These are phyloP conservation scores for Groenewaldozyma salmanticensis DNA, from an alignment of 805 yeast genomes.

Conservation along the genomic window DNA sequence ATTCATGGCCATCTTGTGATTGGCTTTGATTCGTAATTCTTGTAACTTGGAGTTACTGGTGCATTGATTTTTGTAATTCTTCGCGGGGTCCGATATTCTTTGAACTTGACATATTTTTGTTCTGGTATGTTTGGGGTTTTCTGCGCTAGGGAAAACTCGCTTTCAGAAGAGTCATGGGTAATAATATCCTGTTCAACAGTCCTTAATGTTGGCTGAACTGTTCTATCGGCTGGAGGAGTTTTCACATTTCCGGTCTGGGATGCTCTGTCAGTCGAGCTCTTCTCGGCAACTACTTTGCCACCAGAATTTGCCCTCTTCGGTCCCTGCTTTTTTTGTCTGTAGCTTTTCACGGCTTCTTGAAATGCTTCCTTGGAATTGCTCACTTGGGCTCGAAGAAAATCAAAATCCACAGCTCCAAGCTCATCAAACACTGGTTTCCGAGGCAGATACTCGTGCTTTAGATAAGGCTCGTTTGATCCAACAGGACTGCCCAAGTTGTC, in stretches of 20 bases:
- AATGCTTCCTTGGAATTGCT: constrained; percentile 4
- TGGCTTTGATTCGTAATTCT: constrained; percentile 1
- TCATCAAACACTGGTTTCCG: constrained; percentile 7
- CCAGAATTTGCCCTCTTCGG: too few relatives aligned
- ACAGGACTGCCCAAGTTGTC: constrained; percentile 11
- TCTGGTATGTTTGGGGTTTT: too few relatives aligned
- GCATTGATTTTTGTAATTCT: too few relatives aligned
- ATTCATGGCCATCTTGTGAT: neutral
- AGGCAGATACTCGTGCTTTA: constrained; percentile 5
- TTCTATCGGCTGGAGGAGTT: constrained; percentile 1
- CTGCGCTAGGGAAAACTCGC: too few relatives aligned
- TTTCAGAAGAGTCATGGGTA: too few relatives aligned
- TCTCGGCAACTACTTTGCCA: too few relatives aligned
- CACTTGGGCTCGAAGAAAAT: constrained; percentile 13
- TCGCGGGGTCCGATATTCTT: too few relatives aligned
- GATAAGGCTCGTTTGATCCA: neutral
- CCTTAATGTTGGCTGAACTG: too few relatives aligned
- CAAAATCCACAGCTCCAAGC: constrained; percentile 2
- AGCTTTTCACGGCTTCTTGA: neutral
- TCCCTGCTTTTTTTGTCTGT: neutral
- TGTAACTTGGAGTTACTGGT: too few relatives aligned
- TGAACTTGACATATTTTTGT: too few relatives aligned
- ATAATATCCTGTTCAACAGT: too few relatives aligned
- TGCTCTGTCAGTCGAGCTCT: too few relatives aligned
- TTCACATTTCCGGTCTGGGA: constrained; percentile 7